Evolutionary conservation across 257 asterid species (phyloP), one percentile per base, ranked within the genome.

Genomic region (Marsdenia floribunda): DNA sequence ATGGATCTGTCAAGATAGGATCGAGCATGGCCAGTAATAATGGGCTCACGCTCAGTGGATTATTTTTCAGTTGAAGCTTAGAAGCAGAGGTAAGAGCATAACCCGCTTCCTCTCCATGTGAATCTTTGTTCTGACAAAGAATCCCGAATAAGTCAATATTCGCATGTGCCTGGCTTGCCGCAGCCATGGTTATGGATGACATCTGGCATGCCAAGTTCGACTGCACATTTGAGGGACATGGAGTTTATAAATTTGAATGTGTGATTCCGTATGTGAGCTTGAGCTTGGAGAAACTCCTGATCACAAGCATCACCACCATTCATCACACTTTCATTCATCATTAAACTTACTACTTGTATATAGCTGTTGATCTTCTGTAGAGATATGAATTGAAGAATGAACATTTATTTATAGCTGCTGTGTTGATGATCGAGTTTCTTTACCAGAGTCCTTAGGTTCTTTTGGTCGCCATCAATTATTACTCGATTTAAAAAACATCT

Each of bases 191-290:
- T 26, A 47, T 76, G 78, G 12, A 81, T 74, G 22, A 64, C 73
- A 38, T 81, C 77, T 15, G 85, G 80, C 21, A 77, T 77, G 66
- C 57, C 75, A 3, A 81, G 72, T 9, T 81, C 59, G 57, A 73
- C 44, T 0, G 84, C 79, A 69, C 82, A 73, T 77, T 63, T 77
- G 50, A 77, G 79, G 11, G 84, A 73, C 72, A 61, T 58, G 1
- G 79, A 68, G 2, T 81, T 81, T 18, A 77, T 46, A 77, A 59
- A 80, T 11, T 6, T 81, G 21, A 73, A 70, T 38, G 33, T 26
- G n/a, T 69, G 77, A 22, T 81, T 77, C 74, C 37, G 50, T 77
- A 77, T 69, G 70, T 77, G 82, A 73, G 84, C 79, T 7, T 73
- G 81, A 69, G 84, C 79, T 16, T 26, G 14, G 0, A 80, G 75